Evolutionary conservation across 495 filamentous ascomycete genomes (phyloP).

Genomic region (Xylona heveae): DNA sequence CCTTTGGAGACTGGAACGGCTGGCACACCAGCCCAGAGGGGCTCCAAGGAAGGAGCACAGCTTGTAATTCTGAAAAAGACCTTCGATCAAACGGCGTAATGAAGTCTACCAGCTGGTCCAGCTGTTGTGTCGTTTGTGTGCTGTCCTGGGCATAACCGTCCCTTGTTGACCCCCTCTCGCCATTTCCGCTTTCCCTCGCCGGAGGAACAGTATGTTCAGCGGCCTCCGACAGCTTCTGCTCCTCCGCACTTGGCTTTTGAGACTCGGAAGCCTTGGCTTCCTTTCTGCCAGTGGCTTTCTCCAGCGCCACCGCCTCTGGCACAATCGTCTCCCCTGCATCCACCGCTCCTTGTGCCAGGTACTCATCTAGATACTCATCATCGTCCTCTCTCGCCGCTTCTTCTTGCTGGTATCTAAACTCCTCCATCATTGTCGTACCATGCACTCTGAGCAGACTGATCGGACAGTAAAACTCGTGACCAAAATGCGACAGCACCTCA

Average conservation of each 20-base stretch:
- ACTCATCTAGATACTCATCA: slow-evolving; percentile 12
- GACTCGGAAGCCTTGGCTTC: slow-evolving; percentile 7
- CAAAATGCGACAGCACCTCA: slow-evolving; percentile 85
- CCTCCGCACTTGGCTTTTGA: slow-evolving; percentile 2
- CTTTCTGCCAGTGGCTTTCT: slow-evolving; percentile 5
- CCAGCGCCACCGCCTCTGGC: slow-evolving; percentile 14
- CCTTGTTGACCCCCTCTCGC: too few species aligned
- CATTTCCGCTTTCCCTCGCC: too few species aligned
- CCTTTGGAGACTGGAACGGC: too few species aligned
- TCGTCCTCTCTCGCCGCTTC: slow-evolving; percentile 36
- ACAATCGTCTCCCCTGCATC: slow-evolving; percentile 17
- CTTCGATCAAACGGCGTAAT: too few species aligned
- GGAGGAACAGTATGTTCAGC: too few species aligned
- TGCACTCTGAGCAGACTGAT: slow-evolving; percentile 79
- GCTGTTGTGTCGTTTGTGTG: too few species aligned
- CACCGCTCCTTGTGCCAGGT: too few species aligned
- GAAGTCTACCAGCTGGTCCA: too few species aligned
- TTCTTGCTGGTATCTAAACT: slow-evolving; percentile 60
- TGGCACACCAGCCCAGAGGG: too few species aligned
- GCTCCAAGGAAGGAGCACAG: too few species aligned
- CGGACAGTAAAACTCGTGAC: slow-evolving; percentile 90
- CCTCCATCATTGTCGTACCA: slow-evolving; percentile 91
- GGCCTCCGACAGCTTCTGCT: neutral
- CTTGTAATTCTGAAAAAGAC: too few species aligned
- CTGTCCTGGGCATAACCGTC: too few species aligned